These are phyloP conservation scores for Secale cereale DNA, from an alignment of 176 grass and related monocot genomes.

Conservation along the genomic window DNA sequence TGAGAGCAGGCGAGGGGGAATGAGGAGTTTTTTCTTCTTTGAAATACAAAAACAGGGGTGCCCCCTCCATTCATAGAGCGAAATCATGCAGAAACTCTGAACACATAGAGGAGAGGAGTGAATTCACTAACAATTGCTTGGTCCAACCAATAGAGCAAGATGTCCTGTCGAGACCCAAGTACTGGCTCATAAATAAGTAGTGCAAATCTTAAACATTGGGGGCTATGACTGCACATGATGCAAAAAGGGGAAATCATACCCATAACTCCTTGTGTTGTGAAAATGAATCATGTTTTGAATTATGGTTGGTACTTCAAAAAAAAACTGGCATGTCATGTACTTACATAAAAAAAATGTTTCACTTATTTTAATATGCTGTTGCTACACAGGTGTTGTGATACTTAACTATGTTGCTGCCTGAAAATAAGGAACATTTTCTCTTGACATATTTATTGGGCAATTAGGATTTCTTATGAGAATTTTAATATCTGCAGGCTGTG, in stretches of 20 bases:
- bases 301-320: background rate
- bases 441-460: background rate
- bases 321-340: background rate
- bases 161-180: too few species aligned
- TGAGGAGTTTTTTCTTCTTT: too few species aligned
- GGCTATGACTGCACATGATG: too few species aligned
- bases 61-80: too few species aligned
- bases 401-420: background rate
- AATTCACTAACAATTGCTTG: background rate
- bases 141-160: too few species aligned
- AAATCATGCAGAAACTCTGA: too few species aligned
- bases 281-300: background rate
- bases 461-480: background rate
- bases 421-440: background rate
- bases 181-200: too few species aligned
- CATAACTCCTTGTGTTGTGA: background rate
- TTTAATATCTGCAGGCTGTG: slow-evolving; percentile 63
- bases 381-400: background rate
- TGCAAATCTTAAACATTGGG: too few species aligned
- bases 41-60: background rate
- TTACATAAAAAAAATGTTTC: background rate
- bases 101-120: background rate
- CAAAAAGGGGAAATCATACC: too few species aligned
- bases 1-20: background rate
- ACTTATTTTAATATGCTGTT: background rate